Base-by-base conservation (phyloP, 306 rosid species). In the Vigna radiata region DNA sequence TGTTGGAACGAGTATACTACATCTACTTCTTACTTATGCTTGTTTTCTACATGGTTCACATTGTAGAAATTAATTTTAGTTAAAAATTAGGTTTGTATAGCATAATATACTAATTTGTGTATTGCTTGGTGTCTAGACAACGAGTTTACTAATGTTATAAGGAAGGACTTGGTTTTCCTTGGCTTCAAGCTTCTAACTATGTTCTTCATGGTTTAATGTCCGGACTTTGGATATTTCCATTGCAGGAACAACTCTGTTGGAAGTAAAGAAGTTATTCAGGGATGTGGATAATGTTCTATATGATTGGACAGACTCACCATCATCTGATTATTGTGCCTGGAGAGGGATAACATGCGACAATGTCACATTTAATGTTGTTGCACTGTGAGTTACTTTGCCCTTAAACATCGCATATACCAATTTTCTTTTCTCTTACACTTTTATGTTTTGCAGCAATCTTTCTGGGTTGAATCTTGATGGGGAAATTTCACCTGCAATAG, bases 281-380 rank as follows among this genome's bases (percentile, higher is more conserved):
- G 97, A 96, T 73, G 94, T 87, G 75, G 98, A 93, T 80, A 91
- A 92, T 65, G 91, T 90, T 89, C 84, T 96, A 12, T 93, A 91
- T 81, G 98, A 96, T 75, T 96, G 98, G 99, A 81, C 90, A 3
- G 92, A 86, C 53, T 86, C 96, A 37, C 86, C 96, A 12, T 88
- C 98, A 76, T 83, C 93, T 43, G 99, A 93, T 84, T 93, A 86
- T 76, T 96, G 99, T 82, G 85, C 74, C 8, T 96, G 99, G 99
- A 90, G 97, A 90, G 98, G 99, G 17, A 76, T 96, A 66, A 43
- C 87, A 11, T 96, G 99, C 58, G 99, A 96, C 83, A 93, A 93
- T 86, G 88, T 83, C 78, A 89, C 98, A 75, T 91, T 89, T 82
- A 86, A 80, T 84, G 96, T 93, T 65, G 67, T 87, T 70, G 88